Conservation (phyloP, 345 rosid species). For the Heritiera fomes region DNA sequence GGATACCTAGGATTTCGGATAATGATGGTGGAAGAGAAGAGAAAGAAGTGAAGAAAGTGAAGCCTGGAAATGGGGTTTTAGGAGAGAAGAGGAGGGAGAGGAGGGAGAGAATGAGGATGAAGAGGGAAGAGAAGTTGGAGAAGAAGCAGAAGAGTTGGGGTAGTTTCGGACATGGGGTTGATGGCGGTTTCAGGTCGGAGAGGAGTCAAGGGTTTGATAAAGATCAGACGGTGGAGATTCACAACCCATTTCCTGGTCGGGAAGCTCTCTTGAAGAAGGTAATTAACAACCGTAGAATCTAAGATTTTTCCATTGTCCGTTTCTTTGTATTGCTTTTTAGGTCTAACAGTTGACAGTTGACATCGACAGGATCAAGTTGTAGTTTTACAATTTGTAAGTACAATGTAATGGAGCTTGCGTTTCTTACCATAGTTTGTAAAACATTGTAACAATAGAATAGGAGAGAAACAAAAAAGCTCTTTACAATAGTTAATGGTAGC, state of each 20-base stretch:
- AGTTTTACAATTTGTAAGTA: too few relatives aligned
- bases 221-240: conserved; percentile 30
- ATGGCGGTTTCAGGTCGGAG: background rate
- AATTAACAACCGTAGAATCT: conserved; percentile 24
- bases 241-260: conserved; percentile 72
- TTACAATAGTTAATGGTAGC: background rate
- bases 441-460: too few relatives aligned
- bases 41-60: conserved; percentile 39
- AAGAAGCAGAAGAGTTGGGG: background rate
- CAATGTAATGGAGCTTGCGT: too few relatives aligned
- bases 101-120: conserved; percentile 21
- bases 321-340: background rate
- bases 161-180: background rate
- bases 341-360: background rate
- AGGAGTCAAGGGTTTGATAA: background rate
- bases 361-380: too few relatives aligned
- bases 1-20: conserved; percentile 58
- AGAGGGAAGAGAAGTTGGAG: conserved; percentile 5
- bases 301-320: conserved; percentile 10
- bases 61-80: conserved; percentile 33
- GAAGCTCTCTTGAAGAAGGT: conserved; percentile 53
- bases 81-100: conserved; percentile 32
- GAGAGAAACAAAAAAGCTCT: too few relatives aligned
- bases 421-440: too few relatives aligned
- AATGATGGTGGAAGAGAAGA: conserved; percentile 14